These are phyloP conservation scores for Plasmodium sp. DNA, from an alignment of 169 alveolate species.

Conservation along the genomic window DNA sequence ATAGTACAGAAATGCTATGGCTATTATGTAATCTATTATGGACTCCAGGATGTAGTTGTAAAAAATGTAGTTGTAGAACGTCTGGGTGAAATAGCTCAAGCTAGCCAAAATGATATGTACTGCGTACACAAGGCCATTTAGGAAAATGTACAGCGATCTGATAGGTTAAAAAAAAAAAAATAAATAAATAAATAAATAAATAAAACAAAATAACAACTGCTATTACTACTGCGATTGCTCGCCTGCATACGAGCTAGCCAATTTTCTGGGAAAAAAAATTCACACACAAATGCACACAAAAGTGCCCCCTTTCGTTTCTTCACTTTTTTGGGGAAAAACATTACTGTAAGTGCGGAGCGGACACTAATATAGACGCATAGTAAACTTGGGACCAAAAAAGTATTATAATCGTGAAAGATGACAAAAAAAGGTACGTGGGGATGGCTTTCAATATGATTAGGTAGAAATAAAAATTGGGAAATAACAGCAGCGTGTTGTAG, in stretches of 20 bases:
- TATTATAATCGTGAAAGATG: slow-evolving; percentile 55
- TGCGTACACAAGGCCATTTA: slow-evolving; percentile 23
- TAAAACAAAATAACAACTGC: background rate
- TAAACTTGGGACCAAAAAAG: slow-evolving; percentile 71
- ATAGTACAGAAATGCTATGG: slow-evolving; percentile 31
- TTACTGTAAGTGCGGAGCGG: slow-evolving; percentile 44
- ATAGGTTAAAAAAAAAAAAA: background rate
- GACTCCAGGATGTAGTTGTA: slow-evolving; percentile 56
- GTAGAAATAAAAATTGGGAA: slow-evolving; percentile 32
- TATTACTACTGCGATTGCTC: background rate
- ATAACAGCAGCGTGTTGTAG: slow-evolving; percentile 34
- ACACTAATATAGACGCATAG: slow-evolving; percentile 57
- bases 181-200: background rate
- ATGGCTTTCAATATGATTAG: slow-evolving; percentile 15
- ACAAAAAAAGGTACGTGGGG: slow-evolving; percentile 51
- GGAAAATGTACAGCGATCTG: slow-evolving; percentile 31
- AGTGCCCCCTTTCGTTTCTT: background rate
- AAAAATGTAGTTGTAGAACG: slow-evolving; percentile 27
- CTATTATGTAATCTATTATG: slow-evolving; percentile 38
- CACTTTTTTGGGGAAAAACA: background rate
- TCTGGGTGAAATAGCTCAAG: slow-evolving; percentile 10
- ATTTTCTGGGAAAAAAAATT: background rate
- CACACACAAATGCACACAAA: slow-evolving; percentile 7
- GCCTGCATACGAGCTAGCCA: background rate
- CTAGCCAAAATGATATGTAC: slow-evolving; percentile 25